Conservation (phyloP, 768 basidiomycete genomes). For the Cystofilobasidium ferigula region DNA sequence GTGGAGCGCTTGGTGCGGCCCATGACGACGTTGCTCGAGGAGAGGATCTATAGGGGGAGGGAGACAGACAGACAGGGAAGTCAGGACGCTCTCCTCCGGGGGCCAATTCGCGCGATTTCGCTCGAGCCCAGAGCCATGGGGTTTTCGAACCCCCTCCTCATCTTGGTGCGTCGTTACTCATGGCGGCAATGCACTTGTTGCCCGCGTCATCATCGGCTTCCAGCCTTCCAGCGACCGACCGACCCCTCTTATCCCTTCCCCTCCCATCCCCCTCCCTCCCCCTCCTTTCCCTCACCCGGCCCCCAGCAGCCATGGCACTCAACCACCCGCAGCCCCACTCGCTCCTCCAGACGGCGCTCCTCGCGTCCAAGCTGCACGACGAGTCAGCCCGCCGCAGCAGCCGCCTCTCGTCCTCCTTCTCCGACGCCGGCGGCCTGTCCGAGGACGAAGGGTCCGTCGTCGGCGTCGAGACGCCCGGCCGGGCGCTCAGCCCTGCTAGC, state of each 20-base stretch:
- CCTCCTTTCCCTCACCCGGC: too few species aligned
- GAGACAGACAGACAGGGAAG: not conserved
- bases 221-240: too few species aligned
- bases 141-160: too few species aligned
- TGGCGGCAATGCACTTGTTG: too few species aligned
- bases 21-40: not conserved
- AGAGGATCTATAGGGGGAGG: not conserved
- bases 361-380: constrained; percentile 23
- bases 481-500: not conserved
- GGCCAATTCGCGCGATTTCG: too few species aligned
- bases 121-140: too few species aligned
- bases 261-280: not conserved
- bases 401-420: not conserved
- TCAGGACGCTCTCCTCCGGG: too few species aligned
- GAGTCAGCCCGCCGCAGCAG: not conserved
- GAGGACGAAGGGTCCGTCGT: constrained; percentile 12
- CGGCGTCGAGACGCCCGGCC: constrained; percentile 22
- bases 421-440: not conserved
- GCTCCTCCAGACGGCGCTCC: constrained; percentile 26
- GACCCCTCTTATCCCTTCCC: too few species aligned
- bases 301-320: not conserved
- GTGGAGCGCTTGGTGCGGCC: constrained; percentile 8
- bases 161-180: too few species aligned
- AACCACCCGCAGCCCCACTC: constrained; percentile 17
- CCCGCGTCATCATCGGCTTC: too few species aligned